phyloP scores from a whole-genome alignment of 306 rosid species.

The Cucumis cinereus region DNA sequence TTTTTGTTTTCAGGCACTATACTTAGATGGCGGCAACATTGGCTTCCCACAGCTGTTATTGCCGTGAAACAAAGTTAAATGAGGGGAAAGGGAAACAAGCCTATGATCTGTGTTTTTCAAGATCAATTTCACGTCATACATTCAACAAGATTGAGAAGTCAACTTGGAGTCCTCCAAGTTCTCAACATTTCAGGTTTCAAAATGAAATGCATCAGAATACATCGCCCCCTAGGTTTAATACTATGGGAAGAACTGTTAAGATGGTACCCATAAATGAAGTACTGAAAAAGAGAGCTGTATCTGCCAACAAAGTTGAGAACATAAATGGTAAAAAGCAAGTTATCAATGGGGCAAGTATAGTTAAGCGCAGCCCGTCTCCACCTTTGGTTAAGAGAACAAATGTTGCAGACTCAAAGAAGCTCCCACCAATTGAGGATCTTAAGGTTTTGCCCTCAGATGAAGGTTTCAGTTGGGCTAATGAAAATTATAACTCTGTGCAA shows the following conservation, averaged over 20 bases:
- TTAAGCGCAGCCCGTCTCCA: conserved; percentile 25
- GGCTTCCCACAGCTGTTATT: conserved; percentile 52
- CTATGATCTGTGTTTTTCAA: conserved; percentile 42
- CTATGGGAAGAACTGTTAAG: conserved; percentile 64
- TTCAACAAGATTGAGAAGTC: conserved; percentile 21
- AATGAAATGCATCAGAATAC: conserved; percentile 50
- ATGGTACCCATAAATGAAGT: conserved; percentile 74
- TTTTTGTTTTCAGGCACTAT: conserved; percentile 15
- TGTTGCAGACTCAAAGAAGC: conserved; percentile 25
- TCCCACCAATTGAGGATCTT: conserved; percentile 64
- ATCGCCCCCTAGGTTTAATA: conserved; percentile 33
- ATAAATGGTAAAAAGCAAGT: conserved; percentile 44
- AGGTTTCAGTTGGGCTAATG: conserved; percentile 89
- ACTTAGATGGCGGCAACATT: conserved; percentile 44
- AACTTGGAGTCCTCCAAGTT: conserved; percentile 8
- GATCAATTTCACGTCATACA: conserved; percentile 35
- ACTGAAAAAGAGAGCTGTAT: conserved; percentile 26
- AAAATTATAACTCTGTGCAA: conserved; percentile 72
- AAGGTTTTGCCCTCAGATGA: conserved; percentile 85
- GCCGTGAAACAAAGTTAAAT: conserved; percentile 29
- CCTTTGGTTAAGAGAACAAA: conserved; percentile 28
- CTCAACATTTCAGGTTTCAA: conserved; percentile 17
- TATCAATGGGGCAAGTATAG: conserved; percentile 45
- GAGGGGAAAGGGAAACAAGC: conserved; percentile 27
- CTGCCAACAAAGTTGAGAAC: conserved; percentile 18